Base-by-base conservation (phyloP, 2,329 filamentous ascomycete species). In the Colletotrichum echinochloae region DNA sequence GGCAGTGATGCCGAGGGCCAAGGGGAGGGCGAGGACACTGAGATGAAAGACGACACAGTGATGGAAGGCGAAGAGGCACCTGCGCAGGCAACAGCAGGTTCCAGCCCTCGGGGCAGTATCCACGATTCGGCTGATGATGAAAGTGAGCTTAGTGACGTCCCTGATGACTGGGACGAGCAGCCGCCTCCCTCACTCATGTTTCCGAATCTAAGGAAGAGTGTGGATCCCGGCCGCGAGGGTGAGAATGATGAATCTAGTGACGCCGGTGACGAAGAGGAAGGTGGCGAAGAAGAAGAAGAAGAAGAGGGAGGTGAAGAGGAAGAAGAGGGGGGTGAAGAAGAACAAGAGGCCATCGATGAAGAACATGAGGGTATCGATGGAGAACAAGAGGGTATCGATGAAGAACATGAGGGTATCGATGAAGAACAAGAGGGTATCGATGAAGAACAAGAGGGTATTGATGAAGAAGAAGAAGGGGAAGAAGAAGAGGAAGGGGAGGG, bases 61-160 rank as follows among this genome's bases (percentile, higher is more conserved):
- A 73, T 26, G 71, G 73, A 60, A 60, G 71, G 70, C 55, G 72
- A 62, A 75, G 79, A 62, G 60, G 74, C 16, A 73, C 75, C 16
- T 79, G 79, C 56, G 67, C 73, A 8, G 72, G 71, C 26, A 71
- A 72, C 59, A 65, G 71, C 54, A 79, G 78, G 71, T 39, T 88
- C 83, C 60, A 90, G 89, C 66, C 85, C 86, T 7, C 84, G 85
- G 0, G 87, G 86, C 7, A 93, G 88, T 70, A 80, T 90, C 9
- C 88, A 90, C 70, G 89, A 91, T 71, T 90, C 87, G 49, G 90
- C 88, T 0, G 90, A 92, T 72, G 89, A 91, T 65, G 90, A 92
- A 78, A 92, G 90, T 75, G 90, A 92, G 72, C 82, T 92, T 0
- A 92, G 89, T 62, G 91, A 92, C 71, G 86, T 90, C 5, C 84